Base-by-base conservation (phyloP, 768 basidiomycete genomes). In the Calocybe indica region DNA sequence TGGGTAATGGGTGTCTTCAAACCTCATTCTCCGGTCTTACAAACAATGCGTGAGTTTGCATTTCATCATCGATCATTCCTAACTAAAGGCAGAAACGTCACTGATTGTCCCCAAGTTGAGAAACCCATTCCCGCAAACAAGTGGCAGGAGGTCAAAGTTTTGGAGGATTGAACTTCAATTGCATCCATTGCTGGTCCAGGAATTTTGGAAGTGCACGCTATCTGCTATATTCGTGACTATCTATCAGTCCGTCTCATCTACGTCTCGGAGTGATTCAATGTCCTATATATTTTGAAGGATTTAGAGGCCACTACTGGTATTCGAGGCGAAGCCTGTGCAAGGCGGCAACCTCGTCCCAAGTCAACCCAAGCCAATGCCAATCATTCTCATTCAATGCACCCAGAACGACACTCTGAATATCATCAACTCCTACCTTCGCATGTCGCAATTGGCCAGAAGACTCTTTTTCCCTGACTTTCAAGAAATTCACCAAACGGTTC, bases 281-380 rank as follows among this genome's bases (percentile, higher is more conserved):
- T 31, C 32, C n/a, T 34, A 36, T 37, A 34, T 37, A 2, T 12
- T 35, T 22, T 22, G 22, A 22, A 22, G 22, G 22, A 22, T 22
- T 4, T 22, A 22, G 22, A 22, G 22, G 22, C 22, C 22, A 22
- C 43, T 40, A 9, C 11, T 22, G 32, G 2, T 13, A 14, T 11
- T 33, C 30, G 5, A 53, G 32, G n/a, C 48, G 43, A 43, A 15
- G 13, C 7, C 6, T 52, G 14, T 56, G 46, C 30, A 22, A 39
- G 28, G 32, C 43, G 28, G 43, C 45, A 9, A 54, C 57, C 28
- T 47, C 54, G 28, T 30, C 47, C 56, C 55, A 62, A 13, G 46
- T 41, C 35, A 52, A 43, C 8, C n/a, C 47, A 7, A 57, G 30
- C 54, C 55, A 61, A 28, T n/a, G 46, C 39, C 40, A 43, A 40